Evolutionary conservation across 2,329 filamentous ascomycete species (phyloP), one percentile per base, ranked within the genome.

Genomic region (Ophiocordyceps polyrhachis-furcata): DNA sequence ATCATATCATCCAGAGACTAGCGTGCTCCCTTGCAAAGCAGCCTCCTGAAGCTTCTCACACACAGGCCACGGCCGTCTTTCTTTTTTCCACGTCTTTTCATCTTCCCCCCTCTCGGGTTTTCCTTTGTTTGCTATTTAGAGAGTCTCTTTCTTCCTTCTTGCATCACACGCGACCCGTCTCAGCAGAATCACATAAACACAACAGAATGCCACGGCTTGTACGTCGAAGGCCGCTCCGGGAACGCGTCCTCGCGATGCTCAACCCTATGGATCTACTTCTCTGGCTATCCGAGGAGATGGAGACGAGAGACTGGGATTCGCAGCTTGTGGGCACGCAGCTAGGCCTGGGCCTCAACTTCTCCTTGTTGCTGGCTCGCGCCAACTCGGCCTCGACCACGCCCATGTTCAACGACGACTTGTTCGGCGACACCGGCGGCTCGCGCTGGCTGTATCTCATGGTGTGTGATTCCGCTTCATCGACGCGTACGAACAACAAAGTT

Each of bases 221-320:
- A 53, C 86, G 91, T 58, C 79, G 78, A 55, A 77, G 76, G 58
- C 81, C 91, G 59, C 73, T 94, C 52, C 59, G 66, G 28, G 82
- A 96, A 70, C 84, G 89, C 60, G 73, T 96, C 60, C 77, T 78
- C 58, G 72, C 83, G 46, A 78, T 78, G 60, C 67, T 95, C 47
- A 89, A 96, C 57, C 86, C 85, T 3, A 81, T 83, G 66, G 91
- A 98, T 63, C 83, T 89, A 56, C 66, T 91, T 45, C 76, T 98
- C 17, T 94, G 86, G 83, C 63, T 93, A 2, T 93, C 85, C 0
- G 89, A 96, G 59, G 85, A 94, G 63, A 73, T 98, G 48, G 88
- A 95, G 58, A 86, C 86, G 25, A 80, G 82, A 56, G 84, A 94
- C 54, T 93, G 87, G 79, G 84, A 95, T 53, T 85, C 89, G 19